Conservation (phyloP, 2,329 filamentous ascomycete species). For the Sclerotinia nivalis region DNA sequence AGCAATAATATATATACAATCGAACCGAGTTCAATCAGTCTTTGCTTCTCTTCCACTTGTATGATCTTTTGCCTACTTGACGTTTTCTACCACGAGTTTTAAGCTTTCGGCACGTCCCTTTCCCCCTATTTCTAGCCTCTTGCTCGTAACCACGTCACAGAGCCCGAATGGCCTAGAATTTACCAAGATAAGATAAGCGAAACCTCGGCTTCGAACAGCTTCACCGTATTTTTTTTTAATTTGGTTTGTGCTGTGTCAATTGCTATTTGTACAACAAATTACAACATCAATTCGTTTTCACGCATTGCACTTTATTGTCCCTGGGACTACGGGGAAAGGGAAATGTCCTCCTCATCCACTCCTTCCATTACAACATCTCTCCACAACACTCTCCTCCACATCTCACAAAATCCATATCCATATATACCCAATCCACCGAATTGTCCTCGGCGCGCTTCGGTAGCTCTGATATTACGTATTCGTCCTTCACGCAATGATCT, state of each 20-base stretch:
- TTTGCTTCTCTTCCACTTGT: constrained; percentile 3
- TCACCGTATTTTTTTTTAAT: background rate
- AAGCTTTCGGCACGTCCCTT: background rate
- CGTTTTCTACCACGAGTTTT: constrained; percentile 12
- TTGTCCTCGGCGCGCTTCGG: constrained; percentile 55
- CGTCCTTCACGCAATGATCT: constrained; percentile 58
- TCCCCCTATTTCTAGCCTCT: constrained; percentile 11
- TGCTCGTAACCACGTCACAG: constrained; percentile 12
- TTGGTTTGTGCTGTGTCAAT: background rate
- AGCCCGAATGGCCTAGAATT: background rate
- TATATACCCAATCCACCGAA: constrained; percentile 48
- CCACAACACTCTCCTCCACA: constrained; percentile 36
- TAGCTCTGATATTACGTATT: constrained; percentile 64
- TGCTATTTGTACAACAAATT: background rate
- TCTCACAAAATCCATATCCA: constrained; percentile 50
- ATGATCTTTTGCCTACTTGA: background rate
- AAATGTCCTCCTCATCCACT: constrained; percentile 24
- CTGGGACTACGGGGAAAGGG: constrained; percentile 7
- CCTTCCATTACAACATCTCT: constrained; percentile 34
- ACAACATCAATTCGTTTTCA: constrained; percentile 3
- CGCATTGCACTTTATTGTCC: background rate
- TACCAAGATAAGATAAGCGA: constrained; percentile 23
- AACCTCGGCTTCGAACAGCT: constrained; percentile 10
- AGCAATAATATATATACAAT: constrained; percentile 10
- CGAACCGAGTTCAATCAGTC: background rate